Evolutionary conservation across 768 basidiomycete genomes (phyloP).

Genomic region (Butyriboletus loyo): DNA sequence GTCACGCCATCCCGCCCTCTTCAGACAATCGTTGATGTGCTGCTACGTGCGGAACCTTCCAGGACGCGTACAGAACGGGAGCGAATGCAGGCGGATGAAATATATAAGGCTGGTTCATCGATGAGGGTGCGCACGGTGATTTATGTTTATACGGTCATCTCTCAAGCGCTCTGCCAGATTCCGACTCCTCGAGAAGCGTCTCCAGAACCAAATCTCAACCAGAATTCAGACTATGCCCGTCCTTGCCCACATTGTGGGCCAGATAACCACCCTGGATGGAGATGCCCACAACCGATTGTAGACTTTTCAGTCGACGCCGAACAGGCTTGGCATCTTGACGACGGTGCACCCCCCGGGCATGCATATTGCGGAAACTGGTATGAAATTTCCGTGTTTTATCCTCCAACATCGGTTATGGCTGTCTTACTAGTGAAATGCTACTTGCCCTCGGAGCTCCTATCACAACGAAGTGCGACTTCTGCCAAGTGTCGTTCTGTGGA

Average conservation of each 20-base stretch:
- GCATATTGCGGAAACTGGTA: constrained; percentile 81
- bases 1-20: constrained; percentile 73
- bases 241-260: constrained; percentile 78
- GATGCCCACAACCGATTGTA: constrained; percentile 74
- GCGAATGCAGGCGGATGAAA: constrained; percentile 76
- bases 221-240: constrained; percentile 60
- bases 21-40: constrained; percentile 67
- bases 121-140: constrained; percentile 53
- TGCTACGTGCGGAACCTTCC: constrained; percentile 69
- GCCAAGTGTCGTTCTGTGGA: constrained; percentile 80
- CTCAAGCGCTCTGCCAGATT: constrained; percentile 43
- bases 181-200: constrained; percentile 73
- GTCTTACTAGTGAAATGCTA: constrained; percentile 58
- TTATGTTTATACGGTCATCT: not conserved
- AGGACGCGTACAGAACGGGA: constrained; percentile 67
- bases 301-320: constrained; percentile 69
- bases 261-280: constrained; percentile 74
- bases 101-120: constrained; percentile 60
- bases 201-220: constrained; percentile 70
- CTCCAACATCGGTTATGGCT: not conserved
- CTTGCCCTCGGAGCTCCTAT: constrained; percentile 69
- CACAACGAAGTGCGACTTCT: constrained; percentile 83
- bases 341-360: constrained; percentile 78
- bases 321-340: constrained; percentile 73
- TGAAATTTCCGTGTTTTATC: constrained; percentile 13